Percentiles rank a stretch among this genome's conserved stretches.
phyloP scores from a whole-genome alignment of 2,329 filamentous ascomycete genomes.

The Sphaerostilbella broomeana region DNA sequence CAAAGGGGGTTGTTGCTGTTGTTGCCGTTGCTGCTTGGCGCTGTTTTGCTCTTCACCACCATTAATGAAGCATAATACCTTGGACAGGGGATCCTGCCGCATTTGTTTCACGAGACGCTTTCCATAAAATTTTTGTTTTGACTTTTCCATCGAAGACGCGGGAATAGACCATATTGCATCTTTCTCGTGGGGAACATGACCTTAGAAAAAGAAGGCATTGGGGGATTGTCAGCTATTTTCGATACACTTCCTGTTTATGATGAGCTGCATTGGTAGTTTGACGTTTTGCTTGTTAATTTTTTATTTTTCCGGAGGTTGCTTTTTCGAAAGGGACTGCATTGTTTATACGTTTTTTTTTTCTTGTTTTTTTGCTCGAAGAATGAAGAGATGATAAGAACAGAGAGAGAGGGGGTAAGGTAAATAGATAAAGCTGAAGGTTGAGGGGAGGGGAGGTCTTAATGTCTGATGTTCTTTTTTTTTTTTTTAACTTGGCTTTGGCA shows the following conservation, averaged over 20 bases:
- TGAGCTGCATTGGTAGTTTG: conserved; percentile 7
- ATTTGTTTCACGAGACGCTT: background rate
- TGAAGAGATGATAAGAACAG: background rate
- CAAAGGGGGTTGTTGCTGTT: background rate
- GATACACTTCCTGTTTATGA: conserved; percentile 10
- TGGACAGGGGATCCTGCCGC: background rate
- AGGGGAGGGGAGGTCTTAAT: conserved; percentile 1
- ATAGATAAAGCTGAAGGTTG: conserved; percentile 6
- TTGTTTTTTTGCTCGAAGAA: background rate
- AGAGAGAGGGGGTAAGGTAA: conserved; percentile 3
- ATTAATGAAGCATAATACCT: conserved; percentile 10
- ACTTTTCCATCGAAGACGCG: background rate
- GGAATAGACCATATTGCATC: background rate
- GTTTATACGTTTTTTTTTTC: conserved; percentile 1
- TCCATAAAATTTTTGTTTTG: background rate
- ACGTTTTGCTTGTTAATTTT: background rate
- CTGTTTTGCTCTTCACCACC: background rate
- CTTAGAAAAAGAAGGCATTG: conserved; percentile 8
- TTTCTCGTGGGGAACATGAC: conserved; percentile 3
- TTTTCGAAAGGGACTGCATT: background rate
- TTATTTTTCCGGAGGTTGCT: background rate
- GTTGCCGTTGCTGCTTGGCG: background rate
- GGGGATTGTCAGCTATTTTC: conserved; percentile 2
- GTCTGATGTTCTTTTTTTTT: background rate
- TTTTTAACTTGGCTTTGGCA: background rate